phyloP scores from a whole-genome alignment of 192 early-diverging fungal genomes.

The Coemansia sp. region DNA sequence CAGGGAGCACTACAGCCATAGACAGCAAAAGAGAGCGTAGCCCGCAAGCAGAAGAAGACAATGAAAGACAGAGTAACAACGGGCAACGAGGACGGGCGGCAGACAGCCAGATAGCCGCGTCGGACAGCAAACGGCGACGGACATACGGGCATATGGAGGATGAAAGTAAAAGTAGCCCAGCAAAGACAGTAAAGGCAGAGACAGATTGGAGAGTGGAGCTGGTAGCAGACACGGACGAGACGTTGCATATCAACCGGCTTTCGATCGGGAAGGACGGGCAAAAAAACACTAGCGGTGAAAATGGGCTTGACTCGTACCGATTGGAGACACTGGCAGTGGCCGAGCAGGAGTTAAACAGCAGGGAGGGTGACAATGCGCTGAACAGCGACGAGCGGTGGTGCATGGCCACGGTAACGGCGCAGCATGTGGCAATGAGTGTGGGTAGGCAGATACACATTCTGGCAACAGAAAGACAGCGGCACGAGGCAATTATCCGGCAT shows the following conservation, averaged over 20 bases:
- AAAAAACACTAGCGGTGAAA: constrained; percentile 1
- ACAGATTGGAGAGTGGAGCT: constrained; percentile 30
- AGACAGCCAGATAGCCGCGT: neutral
- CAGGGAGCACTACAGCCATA: neutral
- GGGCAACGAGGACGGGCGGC: neutral
- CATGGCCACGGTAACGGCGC: constrained; percentile 18
- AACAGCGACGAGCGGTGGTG: constrained; percentile 19
- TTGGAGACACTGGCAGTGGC: constrained; percentile 41
- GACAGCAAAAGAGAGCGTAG: neutral
- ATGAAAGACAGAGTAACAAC: neutral
- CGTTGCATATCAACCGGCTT: constrained; percentile 32
- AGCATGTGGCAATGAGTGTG: constrained; percentile 31
- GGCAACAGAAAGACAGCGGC: constrained; percentile 13
- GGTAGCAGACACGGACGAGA: constrained; percentile 30
- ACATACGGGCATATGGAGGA: neutral
- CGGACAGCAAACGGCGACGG: constrained; percentile 20
- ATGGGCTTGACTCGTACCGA: constrained; percentile 38
- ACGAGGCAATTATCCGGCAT: constrained; percentile 38
- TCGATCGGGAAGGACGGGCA: neutral
- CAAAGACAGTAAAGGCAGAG: neutral
- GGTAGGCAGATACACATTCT: constrained; percentile 34
- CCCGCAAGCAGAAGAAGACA: neutral
- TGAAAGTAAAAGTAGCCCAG: neutral
- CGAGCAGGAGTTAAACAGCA: neutral
- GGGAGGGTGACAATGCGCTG: neutral